Conservation (phyloP, 441 rosid species). For the Populus hybrid region DNA sequence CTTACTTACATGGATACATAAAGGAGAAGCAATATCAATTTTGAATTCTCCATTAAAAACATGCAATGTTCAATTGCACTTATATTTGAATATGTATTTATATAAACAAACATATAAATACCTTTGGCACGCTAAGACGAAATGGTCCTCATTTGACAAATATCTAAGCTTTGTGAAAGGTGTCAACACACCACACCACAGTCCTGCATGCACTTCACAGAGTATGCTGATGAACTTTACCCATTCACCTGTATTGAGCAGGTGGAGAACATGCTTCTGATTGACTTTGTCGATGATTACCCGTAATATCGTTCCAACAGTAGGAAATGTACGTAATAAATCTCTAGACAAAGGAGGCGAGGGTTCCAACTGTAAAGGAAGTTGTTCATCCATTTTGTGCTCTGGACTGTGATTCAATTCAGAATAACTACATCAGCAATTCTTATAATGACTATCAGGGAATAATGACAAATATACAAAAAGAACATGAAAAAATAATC, state of each 20-base stretch:
- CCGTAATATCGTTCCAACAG: conserved; percentile 69
- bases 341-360: conserved; percentile 53
- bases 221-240: conserved; percentile 48
- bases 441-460: neutral
- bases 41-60: neutral
- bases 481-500: neutral
- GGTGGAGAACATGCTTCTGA: conserved; percentile 33
- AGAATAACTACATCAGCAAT: neutral
- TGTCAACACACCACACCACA: conserved; percentile 60
- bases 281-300: conserved; percentile 38
- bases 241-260: conserved; percentile 59
- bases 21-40: neutral
- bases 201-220: conserved; percentile 59
- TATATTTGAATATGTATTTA: neutral
- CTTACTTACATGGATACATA: conserved; percentile 30
- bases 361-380: conserved; percentile 55
- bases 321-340: conserved; percentile 55
- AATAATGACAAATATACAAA: neutral
- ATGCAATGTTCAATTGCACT: conserved; percentile 1
- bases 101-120: conserved; percentile 15
- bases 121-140: conserved; percentile 48
- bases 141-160: conserved; percentile 36
- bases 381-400: conserved; percentile 45
- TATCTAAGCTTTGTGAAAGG: conserved; percentile 44
- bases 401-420: conserved; percentile 35